Base-by-base conservation (phyloP, 1,139 yeast genomes). In the Blastobotrys indianensis region DNA sequence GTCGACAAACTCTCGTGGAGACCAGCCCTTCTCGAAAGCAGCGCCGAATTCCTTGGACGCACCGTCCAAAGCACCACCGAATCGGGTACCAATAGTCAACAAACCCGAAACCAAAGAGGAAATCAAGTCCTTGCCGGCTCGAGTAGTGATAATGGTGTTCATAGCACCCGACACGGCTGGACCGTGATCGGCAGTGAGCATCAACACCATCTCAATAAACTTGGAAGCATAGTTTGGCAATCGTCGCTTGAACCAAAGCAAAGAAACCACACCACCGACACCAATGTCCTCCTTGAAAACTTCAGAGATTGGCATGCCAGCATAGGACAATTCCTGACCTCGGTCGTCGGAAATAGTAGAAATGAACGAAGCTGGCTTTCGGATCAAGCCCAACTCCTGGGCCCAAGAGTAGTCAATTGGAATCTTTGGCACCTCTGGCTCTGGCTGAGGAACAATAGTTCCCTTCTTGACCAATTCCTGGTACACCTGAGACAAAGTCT, bases 351-450 rank as follows among this genome's bases (percentile, higher is more conserved):
- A 69, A 51, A 70, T 70, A 35, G 75, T 71, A 45, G 74, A 70
- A 54, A 71, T 70, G 58, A 70, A 70, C 16, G 73, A 70, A 42
- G 75, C 75, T 10, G 75, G 75, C 62, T 70, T 71, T 53, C 75
- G 67, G 51, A 70, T 68, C 45, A 70, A 65, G 41, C 75, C 75
- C 37, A 70, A 67, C 58, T 70, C 72, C 59, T 69, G 72, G 39
- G 75, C 75, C 75, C 75, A 71, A 37, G 73, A 63, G 62, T 70
- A 70, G 57, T 70, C 75, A 49, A 70, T 66, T 39, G 75, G 75
- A 57, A 70, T 70, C 65, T 70, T 70, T 52, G 75, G 75, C 31
- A 69, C 71, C 51, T 66, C 74, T 29, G 73, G 73, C 57, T 70
- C 75, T 36, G 67, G 53, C 51, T 56, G 51, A 46, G 72, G 72